A percentile compares a stretch with the other conserved stretches of the same genome.
phyloP scores from a whole-genome alignment of 768 basidiomycete species.

The Boletus rubroflammeus region DNA sequence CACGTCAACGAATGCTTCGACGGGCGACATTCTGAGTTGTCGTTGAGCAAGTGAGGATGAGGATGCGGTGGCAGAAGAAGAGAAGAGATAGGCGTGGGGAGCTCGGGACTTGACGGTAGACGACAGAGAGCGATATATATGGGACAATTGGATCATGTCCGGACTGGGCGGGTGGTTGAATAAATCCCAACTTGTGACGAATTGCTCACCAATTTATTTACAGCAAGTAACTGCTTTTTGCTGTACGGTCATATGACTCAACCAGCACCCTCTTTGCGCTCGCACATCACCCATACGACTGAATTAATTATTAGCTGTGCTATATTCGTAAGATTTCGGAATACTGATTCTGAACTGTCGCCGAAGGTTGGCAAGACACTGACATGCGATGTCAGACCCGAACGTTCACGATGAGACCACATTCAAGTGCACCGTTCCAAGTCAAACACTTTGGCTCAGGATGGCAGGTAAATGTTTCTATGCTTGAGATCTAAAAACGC shows the following conservation, averaged over 20 bases:
- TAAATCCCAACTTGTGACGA: background rate
- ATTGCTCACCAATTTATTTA: background rate
- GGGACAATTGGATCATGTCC: constrained; percentile 10
- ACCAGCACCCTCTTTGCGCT: background rate
- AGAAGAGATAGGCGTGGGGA: background rate
- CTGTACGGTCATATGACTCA: background rate
- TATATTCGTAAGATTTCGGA: background rate
- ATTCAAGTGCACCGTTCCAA: background rate
- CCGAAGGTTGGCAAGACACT: background rate
- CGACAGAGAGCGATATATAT: constrained; percentile 24
- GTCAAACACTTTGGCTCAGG: background rate
- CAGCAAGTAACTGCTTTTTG: too few species aligned
- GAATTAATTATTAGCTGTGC: background rate
- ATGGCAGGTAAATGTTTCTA: background rate
- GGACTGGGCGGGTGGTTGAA: background rate
- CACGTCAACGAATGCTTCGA: constrained; percentile 41
- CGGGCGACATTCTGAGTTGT: constrained; percentile 22
- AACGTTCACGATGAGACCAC: background rate
- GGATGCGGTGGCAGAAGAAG: constrained; percentile 24
- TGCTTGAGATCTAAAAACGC: background rate
- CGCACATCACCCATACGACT: background rate
- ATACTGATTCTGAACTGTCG: background rate
- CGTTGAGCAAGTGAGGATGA: constrained; percentile 23
- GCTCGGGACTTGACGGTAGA: background rate
- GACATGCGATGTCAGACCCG: background rate